Conservation (phyloP, 106 monocot genomes). For the Dendrobium officinale region DNA sequence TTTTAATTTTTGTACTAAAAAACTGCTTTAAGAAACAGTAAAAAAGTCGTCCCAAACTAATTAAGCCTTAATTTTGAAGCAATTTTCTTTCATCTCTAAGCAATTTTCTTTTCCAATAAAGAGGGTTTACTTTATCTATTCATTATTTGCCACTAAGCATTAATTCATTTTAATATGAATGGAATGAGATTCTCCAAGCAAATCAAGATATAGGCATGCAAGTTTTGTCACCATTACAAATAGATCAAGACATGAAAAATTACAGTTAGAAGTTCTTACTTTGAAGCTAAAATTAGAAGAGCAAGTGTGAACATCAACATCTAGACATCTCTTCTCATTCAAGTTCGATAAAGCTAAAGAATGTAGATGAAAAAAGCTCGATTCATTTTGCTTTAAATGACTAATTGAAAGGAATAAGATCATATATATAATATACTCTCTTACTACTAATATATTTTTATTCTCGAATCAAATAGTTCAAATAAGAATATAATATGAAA, state of each 20-base stretch:
- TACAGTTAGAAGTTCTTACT: not conserved
- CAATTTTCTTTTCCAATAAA: too few species aligned
- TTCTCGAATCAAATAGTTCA: too few species aligned
- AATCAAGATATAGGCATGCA: not conserved
- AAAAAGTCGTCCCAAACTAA: too few species aligned
- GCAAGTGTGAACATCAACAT: not conserved
- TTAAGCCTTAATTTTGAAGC: too few species aligned
- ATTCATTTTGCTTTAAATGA: not conserved
- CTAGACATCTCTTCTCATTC: not conserved
- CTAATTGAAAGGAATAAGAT: not conserved
- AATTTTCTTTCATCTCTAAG: too few species aligned
- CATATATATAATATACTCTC: not conserved
- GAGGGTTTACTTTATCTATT: too few species aligned
- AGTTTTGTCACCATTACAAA: not conserved
- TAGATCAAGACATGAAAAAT: not conserved
- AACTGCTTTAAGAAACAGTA: too few species aligned
- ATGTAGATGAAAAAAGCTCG: not conserved
- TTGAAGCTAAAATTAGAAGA: not conserved
- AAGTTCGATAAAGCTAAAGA: not conserved
- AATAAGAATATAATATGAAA: too few species aligned
- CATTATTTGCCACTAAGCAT: too few species aligned
- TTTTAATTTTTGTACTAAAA: too few species aligned
- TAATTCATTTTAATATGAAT: not conserved
- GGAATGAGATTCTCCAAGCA: constrained; percentile 1
- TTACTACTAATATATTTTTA: too few species aligned